These are phyloP conservation scores for Nakazawaea molendinolei DNA, from an alignment of 805 yeast species.

Conservation along the genomic window DNA sequence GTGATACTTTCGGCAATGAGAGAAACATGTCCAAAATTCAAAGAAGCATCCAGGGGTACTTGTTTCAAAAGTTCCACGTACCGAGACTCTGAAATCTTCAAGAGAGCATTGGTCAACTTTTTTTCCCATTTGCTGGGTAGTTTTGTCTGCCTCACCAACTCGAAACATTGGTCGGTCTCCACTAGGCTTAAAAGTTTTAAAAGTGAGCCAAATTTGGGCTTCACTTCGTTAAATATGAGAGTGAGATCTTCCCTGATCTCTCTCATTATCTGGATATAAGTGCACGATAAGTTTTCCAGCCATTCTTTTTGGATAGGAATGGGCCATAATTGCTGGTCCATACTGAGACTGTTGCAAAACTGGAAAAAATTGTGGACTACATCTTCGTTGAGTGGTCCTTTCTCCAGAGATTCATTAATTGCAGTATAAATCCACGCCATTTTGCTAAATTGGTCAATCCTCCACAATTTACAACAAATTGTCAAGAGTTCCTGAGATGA, in stretches of 20 bases:
- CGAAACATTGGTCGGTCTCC: conserved; percentile 33
- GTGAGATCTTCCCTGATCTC: conserved; percentile 24
- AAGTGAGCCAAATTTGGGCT: conserved; percentile 55
- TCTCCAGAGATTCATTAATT: conserved; percentile 28
- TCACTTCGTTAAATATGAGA: conserved; percentile 33
- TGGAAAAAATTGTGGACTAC: conserved; percentile 28
- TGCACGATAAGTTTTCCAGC: conserved; percentile 35
- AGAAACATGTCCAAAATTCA: conserved; percentile 16
- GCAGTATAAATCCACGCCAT: conserved; percentile 47
- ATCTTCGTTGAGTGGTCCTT: conserved; percentile 20
- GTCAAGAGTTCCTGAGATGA: conserved; percentile 35
- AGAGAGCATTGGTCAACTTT: conserved; percentile 27
- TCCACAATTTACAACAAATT: conserved; percentile 50
- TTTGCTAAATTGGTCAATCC: conserved; percentile 43
- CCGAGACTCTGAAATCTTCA: conserved; percentile 30
- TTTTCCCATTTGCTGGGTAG: conserved; percentile 20
- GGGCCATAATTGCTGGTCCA: conserved; percentile 27
- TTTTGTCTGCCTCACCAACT: background rate
- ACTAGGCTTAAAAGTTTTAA: conserved; percentile 32
- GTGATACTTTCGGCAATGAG: conserved; percentile 50
- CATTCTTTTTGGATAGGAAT: conserved; percentile 43
- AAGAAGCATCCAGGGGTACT: conserved; percentile 45
- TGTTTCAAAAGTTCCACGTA: conserved; percentile 33
- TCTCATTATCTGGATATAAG: conserved; percentile 40
- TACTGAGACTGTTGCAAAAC: conserved; percentile 16